Conservation (phyloP, 768 basidiomycete species). For the Boletus rufocinnamomeus region DNA sequence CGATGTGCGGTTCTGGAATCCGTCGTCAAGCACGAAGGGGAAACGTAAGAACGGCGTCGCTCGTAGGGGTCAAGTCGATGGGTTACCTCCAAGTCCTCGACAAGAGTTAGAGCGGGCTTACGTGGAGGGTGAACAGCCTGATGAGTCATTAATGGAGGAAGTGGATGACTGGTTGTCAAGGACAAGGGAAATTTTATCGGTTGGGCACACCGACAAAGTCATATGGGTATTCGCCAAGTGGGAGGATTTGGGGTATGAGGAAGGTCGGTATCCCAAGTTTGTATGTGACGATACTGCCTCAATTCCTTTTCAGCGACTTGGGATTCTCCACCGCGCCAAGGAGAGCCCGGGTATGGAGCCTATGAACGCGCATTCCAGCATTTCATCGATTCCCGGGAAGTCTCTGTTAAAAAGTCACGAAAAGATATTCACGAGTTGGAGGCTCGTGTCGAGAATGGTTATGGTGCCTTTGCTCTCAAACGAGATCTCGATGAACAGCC, state of each 20-base stretch:
- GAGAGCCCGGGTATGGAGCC: slow-evolving; percentile 57
- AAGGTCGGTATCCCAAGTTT: slow-evolving; percentile 53
- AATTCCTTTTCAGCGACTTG: slow-evolving; percentile 65
- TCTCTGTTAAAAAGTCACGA: slow-evolving; percentile 54
- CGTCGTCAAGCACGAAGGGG: slow-evolving; percentile 25
- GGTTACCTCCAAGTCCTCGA: slow-evolving; percentile 17
- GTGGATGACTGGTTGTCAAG: slow-evolving; percentile 52
- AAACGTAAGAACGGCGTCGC: slow-evolving; percentile 21
- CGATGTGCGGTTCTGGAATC: slow-evolving; percentile 70
- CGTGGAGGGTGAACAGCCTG: slow-evolving; percentile 65
- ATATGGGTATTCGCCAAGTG: slow-evolving; percentile 91
- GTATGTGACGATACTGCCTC: not conserved
- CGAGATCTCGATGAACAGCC: slow-evolving; percentile 52
- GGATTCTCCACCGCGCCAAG: slow-evolving; percentile 79
- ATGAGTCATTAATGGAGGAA: slow-evolving; percentile 52
- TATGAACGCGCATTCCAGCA: slow-evolving; percentile 68
- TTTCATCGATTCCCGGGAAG: slow-evolving; percentile 62
- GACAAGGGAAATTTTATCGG: slow-evolving; percentile 45
- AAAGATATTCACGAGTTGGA: slow-evolving; percentile 48
- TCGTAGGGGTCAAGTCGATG: slow-evolving; percentile 35
- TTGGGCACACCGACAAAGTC: slow-evolving; percentile 59
- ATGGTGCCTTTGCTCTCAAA: slow-evolving; percentile 47
- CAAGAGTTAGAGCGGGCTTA: slow-evolving; percentile 43
- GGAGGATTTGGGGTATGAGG: slow-evolving; percentile 90
- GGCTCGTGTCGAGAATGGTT: slow-evolving; percentile 57